Conservation (phyloP, 2,329 filamentous ascomycete genomes). For the Lachnellula hyalina region DNA sequence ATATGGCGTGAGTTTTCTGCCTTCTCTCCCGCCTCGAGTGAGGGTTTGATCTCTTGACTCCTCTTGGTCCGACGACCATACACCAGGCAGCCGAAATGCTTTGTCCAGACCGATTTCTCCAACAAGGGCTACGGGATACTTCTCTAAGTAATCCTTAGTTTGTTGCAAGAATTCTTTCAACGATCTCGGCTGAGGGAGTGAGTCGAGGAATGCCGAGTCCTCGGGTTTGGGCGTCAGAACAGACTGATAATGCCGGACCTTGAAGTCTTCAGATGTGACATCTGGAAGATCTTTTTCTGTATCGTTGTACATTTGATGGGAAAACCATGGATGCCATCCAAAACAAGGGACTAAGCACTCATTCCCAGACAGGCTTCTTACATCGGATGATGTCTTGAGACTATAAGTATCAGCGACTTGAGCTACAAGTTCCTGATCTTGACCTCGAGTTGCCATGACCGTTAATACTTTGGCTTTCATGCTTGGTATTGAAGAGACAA, state of each 20-base stretch:
- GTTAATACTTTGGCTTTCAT: slow-evolving; percentile 66
- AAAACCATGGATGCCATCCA: slow-evolving; percentile 87
- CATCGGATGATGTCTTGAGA: slow-evolving; percentile 32
- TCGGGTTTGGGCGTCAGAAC: slow-evolving; percentile 55
- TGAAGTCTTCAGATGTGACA: slow-evolving; percentile 27
- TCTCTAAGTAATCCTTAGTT: slow-evolving; percentile 49
- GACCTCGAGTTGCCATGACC: slow-evolving; percentile 70
- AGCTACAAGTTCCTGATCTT: slow-evolving; percentile 71
- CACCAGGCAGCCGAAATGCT: slow-evolving; percentile 65
- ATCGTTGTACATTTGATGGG: slow-evolving; percentile 68
- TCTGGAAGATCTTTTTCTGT: slow-evolving; percentile 22
- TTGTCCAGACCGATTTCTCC: slow-evolving; percentile 78
- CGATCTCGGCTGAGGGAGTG: slow-evolving; percentile 55
- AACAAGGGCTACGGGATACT: slow-evolving; percentile 60
- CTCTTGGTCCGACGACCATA: slow-evolving; percentile 41
- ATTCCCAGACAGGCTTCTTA: slow-evolving; percentile 21
- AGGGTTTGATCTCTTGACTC: slow-evolving; percentile 42
- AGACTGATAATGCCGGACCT: slow-evolving; percentile 58
- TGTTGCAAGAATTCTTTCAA: slow-evolving; percentile 54
- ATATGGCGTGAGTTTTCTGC: slow-evolving; percentile 61
- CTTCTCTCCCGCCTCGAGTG: slow-evolving; percentile 67
- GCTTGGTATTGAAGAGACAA: slow-evolving; percentile 48
- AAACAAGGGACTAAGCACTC: slow-evolving; percentile 63
- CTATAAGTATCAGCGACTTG: slow-evolving; percentile 52
- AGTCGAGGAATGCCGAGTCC: slow-evolving; percentile 37